A percentile compares a stretch with the other conserved stretches of the same genome.
Evolutionary conservation across 2,329 filamentous ascomycete species (phyloP).

Genomic region (Xylaria sp.): DNA sequence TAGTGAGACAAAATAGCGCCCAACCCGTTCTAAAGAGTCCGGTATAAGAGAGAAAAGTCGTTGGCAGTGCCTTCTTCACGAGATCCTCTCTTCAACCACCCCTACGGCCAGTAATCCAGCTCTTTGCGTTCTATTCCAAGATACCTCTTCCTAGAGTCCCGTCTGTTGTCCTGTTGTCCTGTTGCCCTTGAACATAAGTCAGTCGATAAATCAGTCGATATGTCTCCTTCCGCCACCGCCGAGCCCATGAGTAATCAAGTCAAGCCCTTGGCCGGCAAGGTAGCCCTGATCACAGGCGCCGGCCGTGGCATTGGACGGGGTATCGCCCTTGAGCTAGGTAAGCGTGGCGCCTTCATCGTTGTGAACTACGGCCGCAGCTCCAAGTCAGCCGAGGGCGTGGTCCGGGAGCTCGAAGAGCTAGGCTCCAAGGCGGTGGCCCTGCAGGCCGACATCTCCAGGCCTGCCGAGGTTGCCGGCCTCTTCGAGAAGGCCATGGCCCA

Average conservation of each 20-base stretch:
- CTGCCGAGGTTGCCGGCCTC: constrained; percentile 68
- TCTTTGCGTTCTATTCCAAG: neutral
- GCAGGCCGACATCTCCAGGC: constrained; percentile 73
- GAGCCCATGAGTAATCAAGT: constrained; percentile 45
- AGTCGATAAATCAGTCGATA: constrained; percentile 30
- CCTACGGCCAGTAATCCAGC: constrained; percentile 8
- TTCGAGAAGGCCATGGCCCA: constrained; percentile 73
- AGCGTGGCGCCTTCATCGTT: constrained; percentile 71
- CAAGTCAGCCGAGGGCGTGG: constrained; percentile 66
- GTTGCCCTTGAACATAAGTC: constrained; percentile 26
- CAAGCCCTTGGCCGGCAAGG: constrained; percentile 61
- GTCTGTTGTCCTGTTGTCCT: constrained; percentile 3
- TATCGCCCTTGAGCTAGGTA: constrained; percentile 74
- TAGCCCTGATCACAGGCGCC: constrained; percentile 71
- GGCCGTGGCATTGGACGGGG: constrained; percentile 75
- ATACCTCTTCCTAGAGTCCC: neutral
- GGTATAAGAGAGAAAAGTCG: constrained; percentile 37
- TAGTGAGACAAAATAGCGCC: too few relatives aligned
- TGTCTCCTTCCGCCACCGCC: constrained; percentile 50
- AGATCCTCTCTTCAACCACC: neutral
- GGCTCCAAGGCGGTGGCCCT: constrained; percentile 68
- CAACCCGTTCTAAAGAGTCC: constrained; percentile 4
- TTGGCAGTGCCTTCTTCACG: constrained; percentile 4
- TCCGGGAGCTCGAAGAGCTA: constrained; percentile 64
- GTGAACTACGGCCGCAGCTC: constrained; percentile 74